phyloP scores from a whole-genome alignment of 176 grass and related monocot species.

The Dactylis glomerata region DNA sequence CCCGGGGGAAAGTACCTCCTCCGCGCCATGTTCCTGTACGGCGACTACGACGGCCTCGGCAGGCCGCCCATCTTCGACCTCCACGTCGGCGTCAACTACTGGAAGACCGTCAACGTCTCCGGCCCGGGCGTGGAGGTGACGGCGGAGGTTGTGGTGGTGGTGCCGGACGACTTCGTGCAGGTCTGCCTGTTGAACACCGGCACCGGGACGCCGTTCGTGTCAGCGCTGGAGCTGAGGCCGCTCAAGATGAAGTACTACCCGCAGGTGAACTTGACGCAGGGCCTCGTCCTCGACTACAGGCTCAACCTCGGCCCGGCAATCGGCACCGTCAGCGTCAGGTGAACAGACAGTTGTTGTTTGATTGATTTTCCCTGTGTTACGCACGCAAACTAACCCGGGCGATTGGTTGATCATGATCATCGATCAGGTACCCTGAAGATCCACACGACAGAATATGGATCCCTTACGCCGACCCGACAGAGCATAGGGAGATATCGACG shows the following conservation, averaged over 20 bases:
- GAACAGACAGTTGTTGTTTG: background rate
- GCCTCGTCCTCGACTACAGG: constrained; percentile 7
- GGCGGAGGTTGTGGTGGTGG: constrained; percentile 19
- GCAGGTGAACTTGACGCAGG: background rate
- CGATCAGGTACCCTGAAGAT: constrained; percentile 54
- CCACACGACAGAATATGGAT: constrained; percentile 27
- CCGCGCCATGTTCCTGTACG: constrained; percentile 45
- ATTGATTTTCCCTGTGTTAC: background rate
- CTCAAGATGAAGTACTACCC: constrained; percentile 28
- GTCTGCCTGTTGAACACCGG: constrained; percentile 56
- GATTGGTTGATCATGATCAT: too few relatives aligned
- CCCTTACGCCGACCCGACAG: background rate
- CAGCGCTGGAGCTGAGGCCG: constrained; percentile 50
- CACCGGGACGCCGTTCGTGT: constrained; percentile 58
- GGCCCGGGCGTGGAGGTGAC: rapidly evolving
- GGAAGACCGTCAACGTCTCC: constrained; percentile 35
- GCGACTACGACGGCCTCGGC: constrained; percentile 50
- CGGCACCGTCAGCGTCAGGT: background rate
- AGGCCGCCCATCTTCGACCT: constrained; percentile 40
- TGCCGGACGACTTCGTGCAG: constrained; percentile 22
- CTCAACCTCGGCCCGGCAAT: constrained; percentile 21
- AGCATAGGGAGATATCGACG: constrained; percentile 26
- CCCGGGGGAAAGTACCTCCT: constrained; percentile 39
- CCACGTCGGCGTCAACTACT: constrained; percentile 52
- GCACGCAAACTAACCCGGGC: background rate